Evolutionary conservation across 345 rosid genomes (phyloP).

Genomic region (Geranium brycei): DNA sequence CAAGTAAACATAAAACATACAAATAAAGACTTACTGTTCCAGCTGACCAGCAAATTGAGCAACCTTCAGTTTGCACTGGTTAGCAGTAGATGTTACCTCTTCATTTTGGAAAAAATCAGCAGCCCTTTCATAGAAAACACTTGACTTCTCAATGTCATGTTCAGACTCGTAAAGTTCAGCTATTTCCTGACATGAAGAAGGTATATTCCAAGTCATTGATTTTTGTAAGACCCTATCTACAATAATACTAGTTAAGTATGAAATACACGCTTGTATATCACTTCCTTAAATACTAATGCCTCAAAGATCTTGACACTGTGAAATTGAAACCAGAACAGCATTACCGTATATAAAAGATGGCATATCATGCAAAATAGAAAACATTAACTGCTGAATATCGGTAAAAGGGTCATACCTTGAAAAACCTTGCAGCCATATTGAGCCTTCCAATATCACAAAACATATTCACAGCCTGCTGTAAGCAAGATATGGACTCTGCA

Average conservation of each 20-base stretch:
- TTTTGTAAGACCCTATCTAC: too few relatives aligned
- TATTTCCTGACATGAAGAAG: slow-evolving; percentile 46
- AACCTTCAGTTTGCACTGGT: slow-evolving; percentile 95
- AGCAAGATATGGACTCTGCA: slow-evolving; percentile 91
- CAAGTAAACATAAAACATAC: background rate
- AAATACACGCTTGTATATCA: too few relatives aligned
- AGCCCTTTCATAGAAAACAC: slow-evolving; percentile 59
- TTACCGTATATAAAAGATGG: too few relatives aligned
- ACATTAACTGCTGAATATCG: too few relatives aligned
- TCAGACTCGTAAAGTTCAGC: slow-evolving; percentile 66
- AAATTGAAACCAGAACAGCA: too few relatives aligned
- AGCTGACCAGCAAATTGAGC: slow-evolving; percentile 88
- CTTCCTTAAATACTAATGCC: too few relatives aligned
- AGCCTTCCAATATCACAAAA: slow-evolving; percentile 92
- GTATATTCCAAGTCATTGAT: too few relatives aligned
- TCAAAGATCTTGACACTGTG: too few relatives aligned
- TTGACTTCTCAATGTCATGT: slow-evolving; percentile 46
- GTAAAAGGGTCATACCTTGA: slow-evolving; percentile 37
- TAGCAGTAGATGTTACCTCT: slow-evolving; percentile 86
- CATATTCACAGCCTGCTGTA: slow-evolving; percentile 65
- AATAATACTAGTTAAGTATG: too few relatives aligned
- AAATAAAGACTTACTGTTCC: slow-evolving; percentile 52
- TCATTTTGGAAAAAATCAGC: slow-evolving; percentile 74
- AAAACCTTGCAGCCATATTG: slow-evolving; percentile 96
- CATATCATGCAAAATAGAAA: too few relatives aligned